Evolutionary conservation across 805 yeast species (phyloP).

Genomic region (Wickerhamiella spandovensis): DNA sequence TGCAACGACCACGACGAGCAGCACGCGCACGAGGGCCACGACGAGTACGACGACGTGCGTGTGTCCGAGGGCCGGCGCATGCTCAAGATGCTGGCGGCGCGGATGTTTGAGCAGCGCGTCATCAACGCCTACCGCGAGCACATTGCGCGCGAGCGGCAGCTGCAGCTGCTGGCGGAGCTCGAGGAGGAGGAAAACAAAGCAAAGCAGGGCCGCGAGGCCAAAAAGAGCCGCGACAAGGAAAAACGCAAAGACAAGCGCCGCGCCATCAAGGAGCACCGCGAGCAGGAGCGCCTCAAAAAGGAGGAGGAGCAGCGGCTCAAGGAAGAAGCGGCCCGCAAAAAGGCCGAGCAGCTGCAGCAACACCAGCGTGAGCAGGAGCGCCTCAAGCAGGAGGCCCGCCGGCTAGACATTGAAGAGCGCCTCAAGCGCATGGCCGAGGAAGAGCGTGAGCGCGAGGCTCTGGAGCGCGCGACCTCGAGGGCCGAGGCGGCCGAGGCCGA

Average conservation of each 20-base stretch:
- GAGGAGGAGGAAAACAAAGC: slow-evolving; percentile 22
- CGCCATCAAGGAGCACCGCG: slow-evolving; percentile 26
- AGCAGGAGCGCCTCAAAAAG: slow-evolving; percentile 26
- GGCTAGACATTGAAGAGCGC: slow-evolving; percentile 21
- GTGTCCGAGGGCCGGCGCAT: slow-evolving; percentile 43
- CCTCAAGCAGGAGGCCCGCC: slow-evolving; percentile 20
- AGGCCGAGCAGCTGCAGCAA: slow-evolving; percentile 14
- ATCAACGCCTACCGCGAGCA: slow-evolving; percentile 66
- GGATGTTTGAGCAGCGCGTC: slow-evolving; percentile 60
- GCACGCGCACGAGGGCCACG: slow-evolving; percentile 29
- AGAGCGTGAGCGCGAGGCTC: background rate
- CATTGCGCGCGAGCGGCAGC: slow-evolving; percentile 54
- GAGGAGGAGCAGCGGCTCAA: slow-evolving; percentile 24
- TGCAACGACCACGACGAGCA: background rate
- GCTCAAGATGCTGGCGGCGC: slow-evolving; percentile 67
- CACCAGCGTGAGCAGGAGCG: slow-evolving; percentile 19
- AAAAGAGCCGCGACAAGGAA: slow-evolving; percentile 28
- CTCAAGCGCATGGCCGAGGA: slow-evolving; percentile 20
- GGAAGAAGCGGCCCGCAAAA: slow-evolving; percentile 18
- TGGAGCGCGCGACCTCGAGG: no score
- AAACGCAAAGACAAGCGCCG: slow-evolving; percentile 30
- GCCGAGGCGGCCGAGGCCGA: slow-evolving; percentile 4
- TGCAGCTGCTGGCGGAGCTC: slow-evolving; percentile 24
- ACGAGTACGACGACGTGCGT: slow-evolving; percentile 38
- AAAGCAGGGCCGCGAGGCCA: slow-evolving; percentile 23